A percentile compares a stretch with the other conserved stretches of the same genome.
phyloP scores from a whole-genome alignment of 1,139 yeast genomes.

The Nadsonia starkeyi-henricii region DNA sequence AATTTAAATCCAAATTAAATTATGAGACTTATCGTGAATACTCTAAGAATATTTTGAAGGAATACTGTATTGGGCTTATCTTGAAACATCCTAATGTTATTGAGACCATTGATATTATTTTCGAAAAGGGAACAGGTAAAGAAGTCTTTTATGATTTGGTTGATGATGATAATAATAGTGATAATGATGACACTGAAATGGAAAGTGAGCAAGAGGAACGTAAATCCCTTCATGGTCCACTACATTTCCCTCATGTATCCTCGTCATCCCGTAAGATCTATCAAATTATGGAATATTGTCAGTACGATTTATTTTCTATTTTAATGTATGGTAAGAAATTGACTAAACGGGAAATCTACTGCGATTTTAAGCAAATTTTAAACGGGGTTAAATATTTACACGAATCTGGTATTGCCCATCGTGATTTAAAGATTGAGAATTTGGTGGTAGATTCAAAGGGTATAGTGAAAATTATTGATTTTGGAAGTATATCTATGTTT shows the following conservation, averaged over 20 bases:
- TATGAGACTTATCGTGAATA: conserved; percentile 83
- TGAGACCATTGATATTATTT: conserved; percentile 83
- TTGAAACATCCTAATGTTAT: conserved; percentile 87
- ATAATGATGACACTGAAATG: neutral
- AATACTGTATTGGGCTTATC: conserved; percentile 93
- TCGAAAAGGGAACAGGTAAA: conserved; percentile 65
- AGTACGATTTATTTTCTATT: conserved; percentile 89
- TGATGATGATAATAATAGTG: neutral
- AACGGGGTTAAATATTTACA: conserved; percentile 62
- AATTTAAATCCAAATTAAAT: conserved; percentile 73
- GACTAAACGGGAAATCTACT: conserved; percentile 34
- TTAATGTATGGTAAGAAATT: conserved; percentile 68
- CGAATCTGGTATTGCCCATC: conserved; percentile 62
- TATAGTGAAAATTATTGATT: conserved; percentile 75
- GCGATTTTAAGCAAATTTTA: conserved; percentile 56
- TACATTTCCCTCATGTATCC: neutral
- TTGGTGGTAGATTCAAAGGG: conserved; percentile 66
- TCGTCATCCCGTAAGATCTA: conserved; percentile 41
- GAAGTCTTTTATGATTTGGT: neutral
- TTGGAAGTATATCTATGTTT: conserved; percentile 90
- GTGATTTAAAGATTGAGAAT: conserved; percentile 92
- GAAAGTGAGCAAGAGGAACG: neutral
- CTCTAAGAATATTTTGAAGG: conserved; percentile 91
- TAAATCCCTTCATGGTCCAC: neutral
- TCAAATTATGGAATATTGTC: conserved; percentile 97